Conservation (phyloP, 2,329 filamentous ascomycete genomes). For the Ophiostoma australiae region DNA sequence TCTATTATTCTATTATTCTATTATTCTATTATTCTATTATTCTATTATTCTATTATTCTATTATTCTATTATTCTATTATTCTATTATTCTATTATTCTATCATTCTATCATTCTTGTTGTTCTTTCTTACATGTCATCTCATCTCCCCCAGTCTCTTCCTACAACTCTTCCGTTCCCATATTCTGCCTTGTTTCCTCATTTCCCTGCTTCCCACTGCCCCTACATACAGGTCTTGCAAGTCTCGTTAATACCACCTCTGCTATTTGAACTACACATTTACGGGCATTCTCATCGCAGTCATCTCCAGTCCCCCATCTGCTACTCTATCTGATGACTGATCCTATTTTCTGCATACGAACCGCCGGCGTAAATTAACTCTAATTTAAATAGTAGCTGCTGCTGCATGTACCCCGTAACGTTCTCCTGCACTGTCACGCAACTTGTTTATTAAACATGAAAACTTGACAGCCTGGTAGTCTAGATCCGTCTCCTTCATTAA, state of each 20-base stretch:
- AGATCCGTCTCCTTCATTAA: neutral
- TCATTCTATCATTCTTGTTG: neutral
- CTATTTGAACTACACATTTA: neutral
- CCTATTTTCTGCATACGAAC: neutral
- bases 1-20: too few species aligned
- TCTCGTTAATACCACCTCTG: neutral
- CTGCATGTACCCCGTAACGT: neutral
- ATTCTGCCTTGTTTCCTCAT: neutral
- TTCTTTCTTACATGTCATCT: neutral
- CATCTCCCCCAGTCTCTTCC: neutral
- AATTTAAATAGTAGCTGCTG: neutral
- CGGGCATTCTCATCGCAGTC: neutral
- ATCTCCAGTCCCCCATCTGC: neutral
- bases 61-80: too few species aligned
- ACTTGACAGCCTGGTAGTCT: neutral
- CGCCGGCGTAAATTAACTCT: neutral
- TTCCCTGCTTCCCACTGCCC: neutral
- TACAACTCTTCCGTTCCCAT: neutral
- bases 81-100: neutral
- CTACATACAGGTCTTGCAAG: neutral
- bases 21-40: too few species aligned
- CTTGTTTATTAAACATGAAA: neutral
- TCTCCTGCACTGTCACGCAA: slow-evolving; percentile 6
- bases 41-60: too few species aligned
- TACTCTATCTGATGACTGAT: neutral